Evolutionary conservation across 345 rosid genomes (phyloP).

Genomic region (Erysimum cheiranthoides): DNA sequence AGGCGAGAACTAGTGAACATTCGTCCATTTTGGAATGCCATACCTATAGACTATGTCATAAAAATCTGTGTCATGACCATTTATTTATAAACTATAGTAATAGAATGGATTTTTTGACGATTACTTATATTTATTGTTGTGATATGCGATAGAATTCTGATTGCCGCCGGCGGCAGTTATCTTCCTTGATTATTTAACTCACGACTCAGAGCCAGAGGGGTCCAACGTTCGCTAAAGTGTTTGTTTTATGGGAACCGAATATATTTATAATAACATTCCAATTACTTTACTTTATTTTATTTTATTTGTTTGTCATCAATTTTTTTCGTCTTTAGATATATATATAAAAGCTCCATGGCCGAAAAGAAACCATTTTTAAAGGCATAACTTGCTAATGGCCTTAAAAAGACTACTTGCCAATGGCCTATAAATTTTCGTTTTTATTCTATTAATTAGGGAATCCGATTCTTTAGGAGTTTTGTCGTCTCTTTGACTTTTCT

Average conservation of each 20-base stretch:
- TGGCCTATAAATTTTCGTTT: constrained; percentile 13
- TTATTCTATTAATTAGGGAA: constrained; percentile 3
- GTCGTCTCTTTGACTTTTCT: constrained; percentile 4
- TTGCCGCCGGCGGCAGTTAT: not conserved
- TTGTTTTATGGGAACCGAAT: constrained; percentile 11
- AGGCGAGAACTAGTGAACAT: not conserved
- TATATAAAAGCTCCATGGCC: not conserved
- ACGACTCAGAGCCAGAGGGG: not conserved
- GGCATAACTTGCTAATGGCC: too few species aligned
- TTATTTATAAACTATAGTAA: not conserved
- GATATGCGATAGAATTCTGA: not conserved
- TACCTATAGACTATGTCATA: not conserved
- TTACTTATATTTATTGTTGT: not conserved
- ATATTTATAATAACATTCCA: not conserved
- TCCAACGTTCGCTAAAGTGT: constrained; percentile 17
- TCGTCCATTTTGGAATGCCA: not conserved
- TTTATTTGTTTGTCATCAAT: not conserved
- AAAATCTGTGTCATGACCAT: not conserved
- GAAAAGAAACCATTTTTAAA: not conserved
- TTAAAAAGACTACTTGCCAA: too few species aligned
- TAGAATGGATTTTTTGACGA: not conserved
- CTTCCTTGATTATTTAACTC: not conserved
- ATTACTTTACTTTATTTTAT: not conserved
- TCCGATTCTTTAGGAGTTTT: constrained; percentile 26
- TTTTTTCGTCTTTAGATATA: not conserved